Base-by-base conservation (phyloP, 768 basidiomycete species). In the Pisolithus orientalis region DNA sequence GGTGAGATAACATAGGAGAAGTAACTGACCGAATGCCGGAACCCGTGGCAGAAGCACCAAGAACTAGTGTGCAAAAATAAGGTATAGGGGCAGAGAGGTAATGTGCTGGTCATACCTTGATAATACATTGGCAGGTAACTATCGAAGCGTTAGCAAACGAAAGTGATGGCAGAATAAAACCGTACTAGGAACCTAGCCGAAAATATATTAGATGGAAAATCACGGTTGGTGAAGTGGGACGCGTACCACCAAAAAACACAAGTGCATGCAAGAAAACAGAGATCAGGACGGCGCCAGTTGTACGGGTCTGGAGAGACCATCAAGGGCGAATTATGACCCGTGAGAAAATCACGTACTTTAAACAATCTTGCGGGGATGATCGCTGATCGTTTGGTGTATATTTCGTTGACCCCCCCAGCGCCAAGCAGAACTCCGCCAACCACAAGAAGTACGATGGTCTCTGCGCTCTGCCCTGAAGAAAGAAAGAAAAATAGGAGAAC, bases 121-220 rank as follows among this genome's bases (percentile, higher is more conserved):
- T 69, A 75, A 54, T 73, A 75, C 48, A 74, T 56, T 4, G 75
- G 74, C 34, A 75, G 48, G 47, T 75, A 74, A 50, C 65, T 68
- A 27, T 27, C 38, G 13, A 48, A 9, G 27, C 5, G 38, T 66
- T 28, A 64, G 37, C 49, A 44, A 11, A 25, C 1, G 27, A 3
- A 25, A 10, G 38, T 34, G 11, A 42, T 2, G 10, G 5, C 9
- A 1, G 4, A 32, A 49, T 10, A 49, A 6, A 52, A 49, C 53
- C 64, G 11, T 45, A 68, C 65, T 62, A 70, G 62, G 50, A 59
- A 49, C 37, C 64, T 68, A 47, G 52, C 42, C 47, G 34, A 53
- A 32, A 27, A 31, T 43, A 16, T 13, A 0, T 11, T 44, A 31
- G 39, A 49, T 13, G 24, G 8, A 14, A 29, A 17, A 32, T 51